Evolutionary conservation across 345 rosid genomes (phyloP).

Genomic region (Linum trigynum): DNA sequence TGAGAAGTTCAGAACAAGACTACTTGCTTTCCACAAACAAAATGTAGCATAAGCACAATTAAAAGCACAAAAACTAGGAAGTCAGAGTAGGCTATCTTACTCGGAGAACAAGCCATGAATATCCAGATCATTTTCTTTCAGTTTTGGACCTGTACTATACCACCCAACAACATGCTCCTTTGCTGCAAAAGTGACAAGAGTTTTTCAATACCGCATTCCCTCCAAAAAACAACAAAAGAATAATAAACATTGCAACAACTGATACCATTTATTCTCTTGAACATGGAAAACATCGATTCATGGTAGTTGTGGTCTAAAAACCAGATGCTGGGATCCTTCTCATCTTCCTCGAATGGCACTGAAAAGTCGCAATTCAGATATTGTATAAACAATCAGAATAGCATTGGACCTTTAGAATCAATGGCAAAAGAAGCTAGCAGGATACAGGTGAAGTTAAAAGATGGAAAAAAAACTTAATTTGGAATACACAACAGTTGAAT

Average conservation of each 20-base stretch:
- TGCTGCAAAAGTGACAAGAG: constrained; percentile 34
- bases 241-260: neutral
- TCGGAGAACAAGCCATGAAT: constrained; percentile 62
- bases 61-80: too few species aligned
- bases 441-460: too few species aligned
- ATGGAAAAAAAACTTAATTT: too few species aligned
- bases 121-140: constrained; percentile 80
- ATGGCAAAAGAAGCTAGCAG: too few species aligned
- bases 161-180: constrained; percentile 97
- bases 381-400: neutral
- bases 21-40: too few species aligned
- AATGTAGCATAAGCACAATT: too few species aligned
- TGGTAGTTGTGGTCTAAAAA: constrained; percentile 97
- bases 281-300: constrained; percentile 92
- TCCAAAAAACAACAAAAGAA: neutral
- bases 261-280: constrained; percentile 89
- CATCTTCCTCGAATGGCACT: constrained; percentile 99
- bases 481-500: too few species aligned
- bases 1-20: too few species aligned
- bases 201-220: too few species aligned
- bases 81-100: constrained; percentile 26
- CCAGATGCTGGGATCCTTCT: constrained; percentile 84
- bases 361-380: constrained; percentile 14
- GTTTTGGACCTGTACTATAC: constrained; percentile 92
- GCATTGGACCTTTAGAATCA: too few species aligned